phyloP scores from a whole-genome alignment of 768 basidiomycete species.

The Xerocomellus chrysenteron region DNA sequence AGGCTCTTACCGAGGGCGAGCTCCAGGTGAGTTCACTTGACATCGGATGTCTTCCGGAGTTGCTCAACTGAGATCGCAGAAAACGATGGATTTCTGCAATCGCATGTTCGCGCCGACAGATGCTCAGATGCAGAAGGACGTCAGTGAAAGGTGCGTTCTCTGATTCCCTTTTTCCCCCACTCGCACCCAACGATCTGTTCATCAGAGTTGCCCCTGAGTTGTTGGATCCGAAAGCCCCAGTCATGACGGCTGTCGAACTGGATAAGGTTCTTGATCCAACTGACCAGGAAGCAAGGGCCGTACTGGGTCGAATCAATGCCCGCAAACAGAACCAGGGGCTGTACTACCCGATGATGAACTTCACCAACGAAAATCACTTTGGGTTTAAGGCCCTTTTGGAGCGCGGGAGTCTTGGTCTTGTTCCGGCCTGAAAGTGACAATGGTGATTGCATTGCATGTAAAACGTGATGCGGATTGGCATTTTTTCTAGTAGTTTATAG shows the following conservation, averaged over 20 bases:
- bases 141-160: not conserved
- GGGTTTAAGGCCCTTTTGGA: conserved; percentile 9
- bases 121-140: conserved; percentile 1
- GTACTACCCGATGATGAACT: conserved; percentile 13
- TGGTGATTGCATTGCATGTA: too few relatives aligned
- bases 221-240: not conserved
- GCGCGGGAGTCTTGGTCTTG: conserved; percentile 1
- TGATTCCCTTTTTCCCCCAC: not conserved
- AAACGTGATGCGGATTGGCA: too few relatives aligned
- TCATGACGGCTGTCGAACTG: not conserved
- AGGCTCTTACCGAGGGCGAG: conserved; percentile 4
- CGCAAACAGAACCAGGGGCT: conserved; percentile 16
- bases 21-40: not conserved
- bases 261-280: not conserved
- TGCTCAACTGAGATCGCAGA: not conserved
- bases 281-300: conserved; percentile 10
- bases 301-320: conserved; percentile 13
- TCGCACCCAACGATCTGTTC: not conserved
- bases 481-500: too few relatives aligned
- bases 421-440: not conserved
- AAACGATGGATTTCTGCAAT: conserved; percentile 12
- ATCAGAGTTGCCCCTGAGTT: not conserved
- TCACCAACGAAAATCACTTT: conserved; percentile 10
- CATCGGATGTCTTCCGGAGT: not conserved
- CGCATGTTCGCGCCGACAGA: conserved; percentile 2